A percentile compares a stretch with the other conserved stretches of the same genome.
Conservation (phyloP, 805 yeast genomes). For the Tetrapisispora namnaoensis region DNA sequence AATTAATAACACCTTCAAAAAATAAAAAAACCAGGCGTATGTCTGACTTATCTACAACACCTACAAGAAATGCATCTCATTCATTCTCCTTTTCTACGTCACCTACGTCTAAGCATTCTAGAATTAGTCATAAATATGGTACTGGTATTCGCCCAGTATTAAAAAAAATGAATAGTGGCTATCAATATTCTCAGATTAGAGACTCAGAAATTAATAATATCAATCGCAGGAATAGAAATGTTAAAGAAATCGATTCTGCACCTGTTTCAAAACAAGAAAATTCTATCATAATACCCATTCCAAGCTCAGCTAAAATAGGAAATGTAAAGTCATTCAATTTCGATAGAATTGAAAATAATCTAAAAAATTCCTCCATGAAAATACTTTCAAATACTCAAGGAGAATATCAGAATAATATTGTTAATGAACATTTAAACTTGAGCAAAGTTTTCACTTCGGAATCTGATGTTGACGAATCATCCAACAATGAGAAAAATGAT, state of each 20-base stretch:
- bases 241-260: conserved; percentile 6
- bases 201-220: conserved; percentile 1
- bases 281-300: not conserved
- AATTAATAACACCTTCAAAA: not conserved
- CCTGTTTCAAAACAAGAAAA: conserved; percentile 2
- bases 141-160: conserved; percentile 11
- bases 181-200: conserved; percentile 11
- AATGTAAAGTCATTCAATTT: not conserved
- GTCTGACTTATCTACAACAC: conserved; percentile 15
- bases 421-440: not conserved
- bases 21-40: conserved; percentile 11
- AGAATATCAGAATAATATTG: not conserved
- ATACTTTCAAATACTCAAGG: not conserved
- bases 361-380: not conserved
- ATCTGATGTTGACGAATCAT: conserved; percentile 3
- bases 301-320: conserved; percentile 2
- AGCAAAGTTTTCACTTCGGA: conserved; percentile 1
- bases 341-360: not conserved
- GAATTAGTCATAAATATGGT: conserved; percentile 4
- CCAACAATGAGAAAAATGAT: not conserved
- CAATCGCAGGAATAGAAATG: conserved; percentile 1
- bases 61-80: conserved; percentile 11
- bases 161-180: conserved; percentile 14
- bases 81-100: conserved; percentile 17
- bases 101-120: conserved; percentile 12